Conservation (phyloP, 805 yeast genomes). For the Lipomyces chichibuensis region DNA sequence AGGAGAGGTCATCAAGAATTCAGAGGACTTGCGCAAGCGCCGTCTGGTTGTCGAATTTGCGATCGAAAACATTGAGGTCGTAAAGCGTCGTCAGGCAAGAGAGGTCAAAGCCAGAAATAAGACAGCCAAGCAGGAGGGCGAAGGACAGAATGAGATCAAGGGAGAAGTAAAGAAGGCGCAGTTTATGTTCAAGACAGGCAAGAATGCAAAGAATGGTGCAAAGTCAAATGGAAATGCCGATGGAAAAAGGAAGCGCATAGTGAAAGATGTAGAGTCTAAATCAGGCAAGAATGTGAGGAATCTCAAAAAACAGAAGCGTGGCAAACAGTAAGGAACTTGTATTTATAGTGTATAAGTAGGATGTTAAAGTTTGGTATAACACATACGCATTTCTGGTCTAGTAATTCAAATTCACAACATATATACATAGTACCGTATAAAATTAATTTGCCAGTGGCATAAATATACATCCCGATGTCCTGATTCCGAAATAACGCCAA, state of each 20-base stretch:
- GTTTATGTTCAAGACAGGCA: neutral
- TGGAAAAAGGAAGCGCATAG: constrained; percentile 16
- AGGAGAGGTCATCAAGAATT: constrained; percentile 21
- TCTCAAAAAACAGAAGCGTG: neutral
- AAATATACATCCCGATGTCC: neutral
- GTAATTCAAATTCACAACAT: neutral
- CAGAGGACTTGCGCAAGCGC: constrained; percentile 55
- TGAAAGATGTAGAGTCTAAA: constrained; percentile 11
- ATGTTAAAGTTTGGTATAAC: neutral
- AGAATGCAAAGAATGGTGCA: constrained; percentile 5
- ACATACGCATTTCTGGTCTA: neutral
- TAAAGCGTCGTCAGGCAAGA: constrained; percentile 82
- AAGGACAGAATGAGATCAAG: neutral
- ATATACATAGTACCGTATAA: neutral
- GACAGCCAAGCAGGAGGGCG: constrained; percentile 2
- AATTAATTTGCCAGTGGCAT: neutral
- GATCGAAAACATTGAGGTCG: constrained; percentile 90
- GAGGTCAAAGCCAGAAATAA: constrained; percentile 12
- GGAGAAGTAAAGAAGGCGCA: constrained; percentile 2
- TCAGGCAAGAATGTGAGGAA: constrained; percentile 2
- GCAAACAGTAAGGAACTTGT: neutral
- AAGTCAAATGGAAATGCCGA: neutral
- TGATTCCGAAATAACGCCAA: neutral
- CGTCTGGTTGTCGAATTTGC: constrained; percentile 93
- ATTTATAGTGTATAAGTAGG: neutral